A percentile compares a stretch with the other conserved stretches of the same genome.
Conservation (phyloP, 257 asterid genomes). For the Schizonepeta tenuifolia region DNA sequence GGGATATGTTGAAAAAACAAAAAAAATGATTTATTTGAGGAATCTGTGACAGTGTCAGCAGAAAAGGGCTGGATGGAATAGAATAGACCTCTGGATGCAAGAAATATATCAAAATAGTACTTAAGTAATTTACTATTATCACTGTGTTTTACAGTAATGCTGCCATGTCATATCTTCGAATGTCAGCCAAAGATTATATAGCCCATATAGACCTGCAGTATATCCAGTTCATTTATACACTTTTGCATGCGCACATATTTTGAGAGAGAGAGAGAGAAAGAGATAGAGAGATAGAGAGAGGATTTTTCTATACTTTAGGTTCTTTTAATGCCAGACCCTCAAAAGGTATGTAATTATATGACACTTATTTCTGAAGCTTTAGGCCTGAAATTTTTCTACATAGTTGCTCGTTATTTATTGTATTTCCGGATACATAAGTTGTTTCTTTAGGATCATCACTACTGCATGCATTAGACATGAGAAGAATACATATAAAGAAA, state of each 20-base stretch:
- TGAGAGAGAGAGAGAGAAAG: slow-evolving; percentile 30
- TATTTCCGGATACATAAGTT: not conserved
- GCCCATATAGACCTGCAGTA: slow-evolving; percentile 49
- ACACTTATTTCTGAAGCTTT: slow-evolving; percentile 12
- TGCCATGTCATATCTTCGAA: slow-evolving; percentile 50
- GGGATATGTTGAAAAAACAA: slow-evolving; percentile 33
- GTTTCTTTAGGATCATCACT: too few relatives aligned
- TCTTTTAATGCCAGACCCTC: slow-evolving; percentile 24
- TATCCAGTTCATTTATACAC: slow-evolving; percentile 47
- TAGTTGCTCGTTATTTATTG: not conserved
- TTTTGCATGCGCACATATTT: slow-evolving; percentile 40
- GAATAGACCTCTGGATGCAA: slow-evolving; percentile 51
- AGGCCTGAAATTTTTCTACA: not conserved
- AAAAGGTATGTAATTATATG: slow-evolving; percentile 17
- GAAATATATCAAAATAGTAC: slow-evolving; percentile 22
- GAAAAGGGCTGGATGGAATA: slow-evolving; percentile 35
- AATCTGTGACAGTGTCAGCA: slow-evolving; percentile 42
- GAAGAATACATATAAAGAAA: slow-evolving; percentile 17
- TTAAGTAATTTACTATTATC: slow-evolving; percentile 32
- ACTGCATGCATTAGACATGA: too few relatives aligned
- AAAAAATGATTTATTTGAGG: slow-evolving; percentile 23
- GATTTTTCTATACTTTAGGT: slow-evolving; percentile 7
- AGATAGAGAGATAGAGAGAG: slow-evolving; percentile 28
- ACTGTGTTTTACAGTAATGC: slow-evolving; percentile 34
- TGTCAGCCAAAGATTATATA: slow-evolving; percentile 58